phyloP scores from a whole-genome alignment of 2,329 filamentous ascomycete species.

The Penicillium hordei region DNA sequence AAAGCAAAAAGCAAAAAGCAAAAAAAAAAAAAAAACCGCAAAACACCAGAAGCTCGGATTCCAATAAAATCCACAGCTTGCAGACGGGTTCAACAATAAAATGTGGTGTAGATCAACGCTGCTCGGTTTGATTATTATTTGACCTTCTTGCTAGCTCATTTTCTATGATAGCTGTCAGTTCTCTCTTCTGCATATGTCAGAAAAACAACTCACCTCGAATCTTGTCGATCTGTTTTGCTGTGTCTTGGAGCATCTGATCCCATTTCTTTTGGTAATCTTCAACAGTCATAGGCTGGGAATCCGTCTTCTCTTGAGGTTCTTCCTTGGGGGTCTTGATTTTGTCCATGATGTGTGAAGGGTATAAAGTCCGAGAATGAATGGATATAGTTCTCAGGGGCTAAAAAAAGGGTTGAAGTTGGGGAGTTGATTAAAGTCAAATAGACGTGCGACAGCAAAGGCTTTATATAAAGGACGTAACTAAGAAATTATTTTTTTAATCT shows the following conservation, averaged over 20 bases:
- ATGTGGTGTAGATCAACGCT: slow-evolving; percentile 2
- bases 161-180: slow-evolving; percentile 12
- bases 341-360: slow-evolving; percentile 2
- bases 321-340: slow-evolving; percentile 3
- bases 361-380: background rate
- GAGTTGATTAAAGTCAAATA: background rate
- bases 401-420: background rate
- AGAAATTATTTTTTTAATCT: background rate
- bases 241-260: slow-evolving; percentile 12
- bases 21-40: background rate
- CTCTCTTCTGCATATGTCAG: slow-evolving; percentile 5
- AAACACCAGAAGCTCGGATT: background rate
- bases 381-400: background rate
- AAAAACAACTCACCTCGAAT: slow-evolving; percentile 8
- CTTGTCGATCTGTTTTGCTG: slow-evolving; percentile 9
- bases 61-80: slow-evolving; percentile 3
- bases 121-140: background rate
- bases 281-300: background rate
- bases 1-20: background rate
- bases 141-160: slow-evolving; percentile 5
- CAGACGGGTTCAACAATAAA: background rate
- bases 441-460: slow-evolving; percentile 5
- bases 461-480: slow-evolving; percentile 2
- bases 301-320: background rate
- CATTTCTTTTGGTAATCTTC: slow-evolving; percentile 12